Conservation (phyloP, 2,329 filamentous ascomycete genomes). For the Venturia aucupariae region DNA sequence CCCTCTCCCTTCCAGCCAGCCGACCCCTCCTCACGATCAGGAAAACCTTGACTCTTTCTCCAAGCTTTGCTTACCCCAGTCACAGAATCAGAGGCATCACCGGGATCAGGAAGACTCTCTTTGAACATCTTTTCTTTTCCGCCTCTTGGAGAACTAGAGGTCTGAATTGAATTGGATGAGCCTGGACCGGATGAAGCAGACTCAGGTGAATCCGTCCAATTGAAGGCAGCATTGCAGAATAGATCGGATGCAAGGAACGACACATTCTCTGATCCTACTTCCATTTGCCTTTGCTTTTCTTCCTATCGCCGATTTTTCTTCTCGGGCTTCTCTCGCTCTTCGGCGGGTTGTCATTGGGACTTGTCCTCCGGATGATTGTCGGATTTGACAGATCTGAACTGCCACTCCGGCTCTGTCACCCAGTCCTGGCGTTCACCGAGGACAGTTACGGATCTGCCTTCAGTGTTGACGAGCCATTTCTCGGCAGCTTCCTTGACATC, state of each 20-base stretch:
- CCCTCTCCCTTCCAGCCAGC: neutral
- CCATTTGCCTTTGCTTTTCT: too few relatives aligned
- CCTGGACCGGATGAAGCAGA: neutral
- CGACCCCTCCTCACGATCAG: too few relatives aligned
- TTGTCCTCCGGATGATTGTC: neutral
- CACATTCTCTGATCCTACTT: too few relatives aligned
- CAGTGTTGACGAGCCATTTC: conserved; percentile 58
- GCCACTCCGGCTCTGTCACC: conserved; percentile 44
- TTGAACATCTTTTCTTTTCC: neutral
- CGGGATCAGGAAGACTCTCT: neutral
- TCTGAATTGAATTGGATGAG: neutral
- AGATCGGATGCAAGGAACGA: too few relatives aligned
- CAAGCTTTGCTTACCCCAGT: too few relatives aligned
- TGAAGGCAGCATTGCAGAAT: too few relatives aligned
- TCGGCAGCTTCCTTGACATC: conserved; percentile 77
- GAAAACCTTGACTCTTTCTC: too few relatives aligned
- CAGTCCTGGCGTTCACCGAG: conserved; percentile 78
- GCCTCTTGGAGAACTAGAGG: neutral
- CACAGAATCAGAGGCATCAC: neutral
- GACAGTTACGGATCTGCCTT: conserved; percentile 56
- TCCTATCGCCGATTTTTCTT: too few relatives aligned
- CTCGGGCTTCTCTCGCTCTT: neutral
- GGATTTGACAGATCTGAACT: neutral
- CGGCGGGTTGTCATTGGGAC: neutral
- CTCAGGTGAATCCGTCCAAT: neutral